These are phyloP conservation scores for Cyclaneusma minus DNA, from an alignment of 2,329 filamentous ascomycete species.

Conservation along the genomic window DNA sequence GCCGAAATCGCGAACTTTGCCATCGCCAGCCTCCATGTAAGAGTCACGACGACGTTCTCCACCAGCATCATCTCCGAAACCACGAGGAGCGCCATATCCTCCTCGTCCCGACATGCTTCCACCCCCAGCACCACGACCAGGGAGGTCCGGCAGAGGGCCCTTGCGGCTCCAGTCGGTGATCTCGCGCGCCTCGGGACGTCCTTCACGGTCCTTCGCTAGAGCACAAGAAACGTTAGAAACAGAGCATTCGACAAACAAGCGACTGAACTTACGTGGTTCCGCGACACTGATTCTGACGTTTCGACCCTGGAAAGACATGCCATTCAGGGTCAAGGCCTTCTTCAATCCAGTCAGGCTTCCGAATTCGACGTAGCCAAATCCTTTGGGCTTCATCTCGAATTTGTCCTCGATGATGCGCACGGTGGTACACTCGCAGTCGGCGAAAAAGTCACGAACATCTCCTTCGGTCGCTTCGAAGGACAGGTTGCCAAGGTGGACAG, in stretches of 20 bases:
- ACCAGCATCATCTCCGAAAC: constrained; percentile 30
- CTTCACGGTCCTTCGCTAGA: constrained; percentile 69
- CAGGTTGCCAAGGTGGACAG: constrained; percentile 89
- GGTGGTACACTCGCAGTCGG: constrained; percentile 69
- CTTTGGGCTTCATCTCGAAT: constrained; percentile 84
- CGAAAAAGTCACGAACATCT: constrained; percentile 75
- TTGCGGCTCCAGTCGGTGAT: constrained; percentile 86
- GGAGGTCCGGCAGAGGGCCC: constrained; percentile 68
- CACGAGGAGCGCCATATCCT: constrained; percentile 26
- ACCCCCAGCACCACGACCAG: constrained; percentile 31
- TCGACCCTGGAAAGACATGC: constrained; percentile 70
- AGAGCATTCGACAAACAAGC: constrained; percentile 2
- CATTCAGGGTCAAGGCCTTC: constrained; percentile 73
- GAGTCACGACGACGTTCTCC: constrained; percentile 55
- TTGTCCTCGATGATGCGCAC: constrained; percentile 97
- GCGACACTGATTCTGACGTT: constrained; percentile 89
- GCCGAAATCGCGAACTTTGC: constrained; percentile 63
- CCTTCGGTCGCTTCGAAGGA: constrained; percentile 83
- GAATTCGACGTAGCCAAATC: constrained; percentile 97
- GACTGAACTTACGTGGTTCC: constrained; percentile 72
- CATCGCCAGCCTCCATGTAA: constrained; percentile 51
- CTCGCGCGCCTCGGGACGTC: constrained; percentile 58
- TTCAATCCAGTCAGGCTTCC: constrained; percentile 75
- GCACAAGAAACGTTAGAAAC: constrained; percentile 2
- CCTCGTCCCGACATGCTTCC: constrained; percentile 35